Base-by-base conservation (phyloP, 257 asterid species). In the Ballota nigra region DNA sequence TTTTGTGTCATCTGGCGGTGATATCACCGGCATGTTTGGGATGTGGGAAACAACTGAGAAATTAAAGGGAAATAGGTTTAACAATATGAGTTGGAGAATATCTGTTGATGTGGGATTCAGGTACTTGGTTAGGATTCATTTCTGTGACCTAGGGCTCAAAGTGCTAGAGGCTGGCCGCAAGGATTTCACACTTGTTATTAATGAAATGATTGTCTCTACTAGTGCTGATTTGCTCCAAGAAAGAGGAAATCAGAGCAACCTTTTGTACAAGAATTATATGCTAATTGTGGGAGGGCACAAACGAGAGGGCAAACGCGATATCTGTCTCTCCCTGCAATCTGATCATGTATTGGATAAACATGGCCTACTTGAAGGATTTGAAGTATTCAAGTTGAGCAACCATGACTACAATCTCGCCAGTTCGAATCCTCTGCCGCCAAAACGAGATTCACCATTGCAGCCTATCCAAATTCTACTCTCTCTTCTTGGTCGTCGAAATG, bases 311-410 rank as follows among this genome's bases (percentile, higher is more conserved):
- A 84, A 81, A 28, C 86, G 76, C 36, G 75, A 63, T 18, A 75
- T 88, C 69, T 75, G 68, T 40, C 45, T 88, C 79, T 80, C 85
- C 52, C 56, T 88, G 72, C 79, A 71, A 45, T 82, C 81, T 24
- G 73, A 66, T 20, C 71, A 66, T 40, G 72, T 19, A 3, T 49
- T 62, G 5, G 66, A 66, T 15, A 78, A 71, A 41, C 71, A 74
- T 36, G 81, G 77, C 13, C 85, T 86, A 8, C 78, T 88, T 41
- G 86, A 84, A 75, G 95, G 95, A 66, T 64, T 88, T 67, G 95
- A 88, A 70, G 80, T 88, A 20, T 88, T 86, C 82, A 88, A 88
- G 83, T 71, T 88, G 56, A 82, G 88, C 81, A 88, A 88, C 68
- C 95, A 76, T 47, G 91, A 85, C 77, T 79, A 81, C 62, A 85